These are phyloP conservation scores for Phoma sp. DNA, from an alignment of 2,329 filamentous ascomycete species.

Conservation along the genomic window DNA sequence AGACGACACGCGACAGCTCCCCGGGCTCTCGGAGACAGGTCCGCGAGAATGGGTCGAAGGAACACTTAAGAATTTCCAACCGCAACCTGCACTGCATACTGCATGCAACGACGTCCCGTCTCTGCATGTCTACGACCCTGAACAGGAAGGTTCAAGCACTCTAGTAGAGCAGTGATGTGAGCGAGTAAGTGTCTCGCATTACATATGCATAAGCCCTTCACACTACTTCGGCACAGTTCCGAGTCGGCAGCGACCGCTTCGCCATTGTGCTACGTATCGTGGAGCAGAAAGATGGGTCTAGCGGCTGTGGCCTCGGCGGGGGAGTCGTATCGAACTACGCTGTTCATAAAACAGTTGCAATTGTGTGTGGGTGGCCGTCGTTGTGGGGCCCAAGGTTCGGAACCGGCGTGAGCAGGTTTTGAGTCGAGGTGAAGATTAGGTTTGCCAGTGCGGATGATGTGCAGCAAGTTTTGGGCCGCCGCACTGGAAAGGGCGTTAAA, in stretches of 20 bases:
- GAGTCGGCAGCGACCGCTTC: neutral
- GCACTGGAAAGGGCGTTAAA: neutral
- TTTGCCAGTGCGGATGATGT: conserved; percentile 17
- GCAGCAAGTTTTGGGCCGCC: conserved; percentile 11
- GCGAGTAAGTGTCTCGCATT: neutral
- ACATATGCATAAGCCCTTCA: neutral
- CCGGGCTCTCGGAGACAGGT: neutral
- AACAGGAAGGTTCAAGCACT: neutral
- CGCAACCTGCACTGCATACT: too few species aligned
- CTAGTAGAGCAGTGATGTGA: neutral
- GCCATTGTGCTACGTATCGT: too few species aligned
- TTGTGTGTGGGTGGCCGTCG: too few species aligned
- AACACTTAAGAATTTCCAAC: neutral
- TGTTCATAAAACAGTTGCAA: neutral
- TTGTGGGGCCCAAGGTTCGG: conserved; percentile 5
- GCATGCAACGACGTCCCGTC: neutral
- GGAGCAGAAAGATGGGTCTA: neutral
- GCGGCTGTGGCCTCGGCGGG: neutral
- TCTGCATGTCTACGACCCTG: neutral
- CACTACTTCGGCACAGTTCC: neutral
- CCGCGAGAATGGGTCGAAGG: conserved; percentile 3
- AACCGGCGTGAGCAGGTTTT: neutral
- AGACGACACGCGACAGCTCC: conserved; percentile 2
- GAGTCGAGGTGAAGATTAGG: conserved; percentile 19
- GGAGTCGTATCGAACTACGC: neutral